Evolutionary conservation across 2,329 filamentous ascomycete genomes (phyloP).

Genomic region (Aspergillus fumigatiaffinis): DNA sequence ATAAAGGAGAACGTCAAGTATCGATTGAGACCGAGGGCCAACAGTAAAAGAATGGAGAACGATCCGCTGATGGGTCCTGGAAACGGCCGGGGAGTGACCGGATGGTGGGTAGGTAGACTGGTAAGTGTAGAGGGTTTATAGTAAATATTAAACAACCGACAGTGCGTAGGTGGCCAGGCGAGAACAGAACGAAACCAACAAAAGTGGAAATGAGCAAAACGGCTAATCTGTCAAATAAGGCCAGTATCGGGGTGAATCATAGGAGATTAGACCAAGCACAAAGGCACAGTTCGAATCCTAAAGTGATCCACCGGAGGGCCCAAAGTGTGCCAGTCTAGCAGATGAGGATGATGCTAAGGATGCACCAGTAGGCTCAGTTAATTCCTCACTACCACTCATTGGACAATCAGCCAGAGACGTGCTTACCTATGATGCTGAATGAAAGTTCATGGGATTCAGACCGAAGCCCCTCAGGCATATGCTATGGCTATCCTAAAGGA

Average conservation of each 20-base stretch:
- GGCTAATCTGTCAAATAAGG: slow-evolving; percentile 3
- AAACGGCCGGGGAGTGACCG: slow-evolving; percentile 13
- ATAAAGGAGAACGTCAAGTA: slow-evolving; percentile 13
- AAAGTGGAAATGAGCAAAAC: slow-evolving; percentile 26
- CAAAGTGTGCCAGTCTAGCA: slow-evolving; percentile 14
- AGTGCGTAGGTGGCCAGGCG: slow-evolving; percentile 14
- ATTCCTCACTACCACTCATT: background rate
- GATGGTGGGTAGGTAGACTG: slow-evolving; percentile 12
- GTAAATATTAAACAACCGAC: slow-evolving; percentile 17
- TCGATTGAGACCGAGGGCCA: slow-evolving; percentile 13
- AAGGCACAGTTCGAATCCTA: slow-evolving; percentile 13
- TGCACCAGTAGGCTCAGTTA: slow-evolving; percentile 1
- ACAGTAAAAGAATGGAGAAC: slow-evolving; percentile 14
- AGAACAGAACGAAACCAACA: slow-evolving; percentile 14
- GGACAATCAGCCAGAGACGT: background rate
- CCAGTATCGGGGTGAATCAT: background rate
- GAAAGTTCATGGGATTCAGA: background rate
- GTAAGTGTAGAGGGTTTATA: slow-evolving; percentile 7
- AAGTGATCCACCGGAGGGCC: slow-evolving; percentile 18
- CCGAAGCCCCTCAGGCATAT: background rate
- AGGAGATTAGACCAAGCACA: slow-evolving; percentile 10
- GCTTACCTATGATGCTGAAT: background rate
- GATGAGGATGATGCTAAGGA: slow-evolving; percentile 13
- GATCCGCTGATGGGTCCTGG: slow-evolving; percentile 17
- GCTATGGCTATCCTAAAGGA: background rate